A percentile compares a stretch with the other conserved stretches of the same genome.
These are phyloP conservation scores for Tuctoria greenei DNA, from an alignment of 176 grass and related monocot species.

Conservation along the genomic window DNA sequence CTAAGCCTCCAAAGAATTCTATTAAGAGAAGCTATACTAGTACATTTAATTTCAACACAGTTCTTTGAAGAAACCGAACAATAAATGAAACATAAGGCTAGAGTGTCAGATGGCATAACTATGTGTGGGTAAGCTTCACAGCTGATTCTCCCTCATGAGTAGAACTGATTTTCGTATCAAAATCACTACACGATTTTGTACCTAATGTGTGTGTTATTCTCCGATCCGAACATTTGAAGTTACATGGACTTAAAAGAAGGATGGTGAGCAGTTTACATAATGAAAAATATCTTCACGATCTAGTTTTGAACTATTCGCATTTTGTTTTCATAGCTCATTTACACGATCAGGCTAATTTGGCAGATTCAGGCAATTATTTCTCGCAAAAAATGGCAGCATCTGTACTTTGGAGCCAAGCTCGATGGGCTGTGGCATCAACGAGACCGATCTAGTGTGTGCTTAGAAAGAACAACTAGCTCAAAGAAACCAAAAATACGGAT, in stretches of 20 bases:
- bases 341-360: constrained; percentile 7
- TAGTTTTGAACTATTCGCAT: background rate
- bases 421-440: background rate
- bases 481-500: background rate
- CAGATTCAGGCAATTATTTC: constrained; percentile 13
- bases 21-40: background rate
- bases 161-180: background rate
- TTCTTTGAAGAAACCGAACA: background rate
- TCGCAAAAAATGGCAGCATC: background rate
- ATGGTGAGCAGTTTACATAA: background rate
- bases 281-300: background rate
- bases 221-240: background rate
- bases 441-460: background rate
- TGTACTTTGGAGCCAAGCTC: background rate
- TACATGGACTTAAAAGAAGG: background rate
- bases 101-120: background rate
- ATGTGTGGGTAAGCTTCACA: background rate
- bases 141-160: background rate
- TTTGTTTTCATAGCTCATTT: background rate
- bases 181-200: background rate
- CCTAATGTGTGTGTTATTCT: background rate
- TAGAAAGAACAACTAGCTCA: background rate
- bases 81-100: background rate
- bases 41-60: background rate
- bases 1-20: background rate